These are phyloP conservation scores for Kondoa subrosea DNA, from an alignment of 768 basidiomycete species.

Conservation along the genomic window DNA sequence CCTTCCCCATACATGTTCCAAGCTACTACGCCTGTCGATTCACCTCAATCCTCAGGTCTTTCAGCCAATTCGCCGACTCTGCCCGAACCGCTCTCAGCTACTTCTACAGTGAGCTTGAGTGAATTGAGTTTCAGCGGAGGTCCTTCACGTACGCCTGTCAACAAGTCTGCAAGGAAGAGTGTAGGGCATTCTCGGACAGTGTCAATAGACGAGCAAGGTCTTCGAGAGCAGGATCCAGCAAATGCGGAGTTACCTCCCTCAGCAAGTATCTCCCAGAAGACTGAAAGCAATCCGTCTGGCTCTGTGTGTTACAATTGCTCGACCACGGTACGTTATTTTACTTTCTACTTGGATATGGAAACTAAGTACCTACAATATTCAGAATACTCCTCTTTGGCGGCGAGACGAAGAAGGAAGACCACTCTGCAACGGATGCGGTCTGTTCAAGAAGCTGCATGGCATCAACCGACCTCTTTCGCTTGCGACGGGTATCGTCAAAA, in stretches of 20 bases:
- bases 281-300: neutral
- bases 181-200: neutral
- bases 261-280: neutral
- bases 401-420: slow-evolving; percentile 27
- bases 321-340: slow-evolving; percentile 20
- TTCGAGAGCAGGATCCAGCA: no score
- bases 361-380: neutral
- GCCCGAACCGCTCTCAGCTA: neutral
- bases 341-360: neutral
- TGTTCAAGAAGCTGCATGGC: slow-evolving; percentile 29
- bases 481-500: slow-evolving; percentile 28
- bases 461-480: slow-evolving; percentile 26
- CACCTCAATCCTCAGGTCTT: neutral
- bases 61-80: neutral
- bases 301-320: slow-evolving; percentile 25
- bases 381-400: slow-evolving; percentile 29
- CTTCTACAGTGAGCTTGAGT: neutral
- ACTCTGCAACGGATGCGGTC: slow-evolving; percentile 29
- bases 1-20: neutral
- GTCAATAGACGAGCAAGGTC: no score
- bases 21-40: neutral
- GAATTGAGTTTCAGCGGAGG: neutral
- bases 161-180: neutral
- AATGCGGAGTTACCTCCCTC: no score
- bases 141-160: neutral